Evolutionary conservation across 2,329 filamentous ascomycete genomes (phyloP).

Genomic region (Fusarium pseudocircinatum): DNA sequence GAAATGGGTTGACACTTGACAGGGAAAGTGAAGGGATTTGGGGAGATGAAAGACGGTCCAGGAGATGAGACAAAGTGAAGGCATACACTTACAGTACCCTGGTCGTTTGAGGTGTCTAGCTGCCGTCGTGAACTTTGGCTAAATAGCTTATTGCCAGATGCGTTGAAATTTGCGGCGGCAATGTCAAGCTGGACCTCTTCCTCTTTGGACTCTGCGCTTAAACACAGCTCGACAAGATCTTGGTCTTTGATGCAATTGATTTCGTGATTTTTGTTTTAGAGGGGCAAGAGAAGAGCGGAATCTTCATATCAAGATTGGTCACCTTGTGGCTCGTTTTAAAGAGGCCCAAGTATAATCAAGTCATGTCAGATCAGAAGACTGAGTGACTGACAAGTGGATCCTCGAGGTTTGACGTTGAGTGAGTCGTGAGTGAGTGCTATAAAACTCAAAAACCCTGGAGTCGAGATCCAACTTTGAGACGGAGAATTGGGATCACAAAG

Average conservation of each 20-base stretch:
- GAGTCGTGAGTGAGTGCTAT: conserved; percentile 1
- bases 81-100: conserved; percentile 28
- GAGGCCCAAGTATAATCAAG: conserved; percentile 19
- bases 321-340: conserved; percentile 19
- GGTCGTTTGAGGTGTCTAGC: conserved; percentile 24
- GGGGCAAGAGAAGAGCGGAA: not conserved
- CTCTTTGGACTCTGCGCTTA: conserved; percentile 6
- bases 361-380: conserved; percentile 33
- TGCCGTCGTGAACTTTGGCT: conserved; percentile 25
- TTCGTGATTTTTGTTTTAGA: not conserved
- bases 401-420: conserved; percentile 3
- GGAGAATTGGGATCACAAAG: not conserved
- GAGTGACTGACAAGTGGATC: conserved; percentile 31
- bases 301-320: conserved; percentile 1
- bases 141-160: conserved; percentile 31
- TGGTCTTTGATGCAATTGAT: conserved; percentile 16
- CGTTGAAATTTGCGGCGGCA: conserved; percentile 14
- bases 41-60: conserved; percentile 1
- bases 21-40: conserved; percentile 9
- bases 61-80: conserved; percentile 9
- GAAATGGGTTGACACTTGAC: conserved; percentile 7
- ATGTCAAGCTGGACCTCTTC: conserved; percentile 10
- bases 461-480: conserved; percentile 4
- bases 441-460: not conserved
- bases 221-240: conserved; percentile 14